Evolutionary conservation across 1,139 yeast species (phyloP).

Genomic region (Magnusiomyces fungicola): DNA sequence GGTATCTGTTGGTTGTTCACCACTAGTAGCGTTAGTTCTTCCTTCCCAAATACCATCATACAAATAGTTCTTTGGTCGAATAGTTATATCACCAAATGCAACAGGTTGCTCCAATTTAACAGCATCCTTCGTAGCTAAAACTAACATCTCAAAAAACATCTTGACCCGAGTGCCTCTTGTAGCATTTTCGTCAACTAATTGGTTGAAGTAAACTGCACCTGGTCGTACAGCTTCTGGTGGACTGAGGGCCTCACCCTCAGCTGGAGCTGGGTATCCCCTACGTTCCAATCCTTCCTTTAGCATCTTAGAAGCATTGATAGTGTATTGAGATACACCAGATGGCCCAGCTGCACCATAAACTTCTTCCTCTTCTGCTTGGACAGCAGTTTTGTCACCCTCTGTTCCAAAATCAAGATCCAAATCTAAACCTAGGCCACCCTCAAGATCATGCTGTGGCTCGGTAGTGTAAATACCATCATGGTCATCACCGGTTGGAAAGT

Average conservation of each 20-base stretch:
- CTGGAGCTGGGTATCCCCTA: not conserved
- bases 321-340: conserved; percentile 38
- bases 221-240: conserved; percentile 18
- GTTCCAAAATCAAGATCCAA: conserved; percentile 7
- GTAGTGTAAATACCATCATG: not conserved
- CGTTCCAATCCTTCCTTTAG: conserved; percentile 8
- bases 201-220: too few relatives aligned
- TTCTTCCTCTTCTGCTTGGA: not conserved
- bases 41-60: conserved; percentile 30
- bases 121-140: conserved; percentile 73
- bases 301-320: conserved; percentile 46
- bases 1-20: too few relatives aligned
- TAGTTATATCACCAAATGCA: conserved; percentile 52
- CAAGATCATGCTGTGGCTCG: conserved; percentile 6
- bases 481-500: not conserved
- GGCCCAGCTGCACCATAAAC: conserved; percentile 8
- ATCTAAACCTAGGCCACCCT: conserved; percentile 9
- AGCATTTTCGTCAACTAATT: too few relatives aligned
- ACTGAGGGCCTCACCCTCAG: conserved; percentile 8
- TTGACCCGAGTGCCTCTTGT: conserved; percentile 31
- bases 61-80: conserved; percentile 46
- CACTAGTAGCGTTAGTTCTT: not conserved
- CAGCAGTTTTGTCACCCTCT: conserved; percentile 9
- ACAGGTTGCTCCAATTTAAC: conserved; percentile 53
- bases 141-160: conserved; percentile 76